These are phyloP conservation scores for Pythium aristosporum DNA, from an alignment of 352 stramenopile species.

Conservation along the genomic window DNA sequence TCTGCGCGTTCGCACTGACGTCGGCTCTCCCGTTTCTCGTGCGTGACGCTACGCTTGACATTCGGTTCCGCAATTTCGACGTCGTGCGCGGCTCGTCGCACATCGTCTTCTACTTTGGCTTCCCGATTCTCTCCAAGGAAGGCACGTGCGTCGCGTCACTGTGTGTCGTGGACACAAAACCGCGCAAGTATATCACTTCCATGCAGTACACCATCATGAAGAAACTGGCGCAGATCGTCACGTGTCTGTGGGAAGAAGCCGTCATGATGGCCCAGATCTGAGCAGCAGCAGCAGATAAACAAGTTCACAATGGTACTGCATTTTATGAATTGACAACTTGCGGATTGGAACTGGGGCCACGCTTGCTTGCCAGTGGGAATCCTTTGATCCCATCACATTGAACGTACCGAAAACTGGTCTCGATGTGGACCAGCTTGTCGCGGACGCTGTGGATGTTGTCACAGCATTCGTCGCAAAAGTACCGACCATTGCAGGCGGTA, in stretches of 20 bases:
- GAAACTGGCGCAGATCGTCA: slow-evolving; percentile 36
- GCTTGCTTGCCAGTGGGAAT: slow-evolving; percentile 26
- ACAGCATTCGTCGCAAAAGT: slow-evolving; percentile 52
- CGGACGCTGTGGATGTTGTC: slow-evolving; percentile 38
- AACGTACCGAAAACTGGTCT: slow-evolving; percentile 35
- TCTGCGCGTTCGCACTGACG: slow-evolving; percentile 40
- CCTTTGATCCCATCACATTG: slow-evolving; percentile 37
- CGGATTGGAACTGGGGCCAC: too few species aligned
- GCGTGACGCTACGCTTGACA: slow-evolving; percentile 42
- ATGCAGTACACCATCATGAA: slow-evolving; percentile 63
- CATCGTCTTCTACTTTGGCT: slow-evolving; percentile 43
- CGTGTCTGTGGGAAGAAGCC: slow-evolving; percentile 16
- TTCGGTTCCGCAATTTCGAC: slow-evolving; percentile 53
- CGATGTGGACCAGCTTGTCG: slow-evolving; percentile 33
- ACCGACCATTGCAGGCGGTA: slow-evolving; percentile 34
- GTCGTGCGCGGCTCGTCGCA: slow-evolving; percentile 32
- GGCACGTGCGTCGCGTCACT: slow-evolving; percentile 39
- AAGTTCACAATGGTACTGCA: neutral
- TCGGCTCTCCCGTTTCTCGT: slow-evolving; percentile 42
- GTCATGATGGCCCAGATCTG: slow-evolving; percentile 8
- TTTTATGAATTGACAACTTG: neutral
- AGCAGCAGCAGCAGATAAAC: neutral
- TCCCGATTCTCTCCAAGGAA: slow-evolving; percentile 35
- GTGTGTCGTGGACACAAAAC: slow-evolving; percentile 44
- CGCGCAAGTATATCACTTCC: slow-evolving; percentile 48